phyloP scores from a whole-genome alignment of 805 yeast species.

The Clavispora phyllophila region DNA sequence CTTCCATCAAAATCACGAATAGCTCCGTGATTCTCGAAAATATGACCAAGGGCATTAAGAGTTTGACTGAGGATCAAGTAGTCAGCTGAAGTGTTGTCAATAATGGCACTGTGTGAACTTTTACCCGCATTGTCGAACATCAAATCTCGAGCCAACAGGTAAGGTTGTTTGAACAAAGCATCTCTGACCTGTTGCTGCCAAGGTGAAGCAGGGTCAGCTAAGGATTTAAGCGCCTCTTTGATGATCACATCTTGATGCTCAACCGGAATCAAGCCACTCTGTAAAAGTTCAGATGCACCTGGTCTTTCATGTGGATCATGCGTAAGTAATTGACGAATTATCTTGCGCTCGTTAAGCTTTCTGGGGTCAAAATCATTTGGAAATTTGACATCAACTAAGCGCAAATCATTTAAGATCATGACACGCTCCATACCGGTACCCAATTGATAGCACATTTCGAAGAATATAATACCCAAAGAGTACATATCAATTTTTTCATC shows the following conservation, averaged over 20 bases:
- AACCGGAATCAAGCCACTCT: conserved; percentile 81
- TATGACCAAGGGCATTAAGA: conserved; percentile 51
- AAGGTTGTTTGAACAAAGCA: conserved; percentile 79
- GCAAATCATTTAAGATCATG: conserved; percentile 56
- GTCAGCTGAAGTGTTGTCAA: conserved; percentile 33
- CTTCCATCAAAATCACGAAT: conserved; percentile 64
- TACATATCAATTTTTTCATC: conserved; percentile 95
- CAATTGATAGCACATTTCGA: conserved; percentile 86
- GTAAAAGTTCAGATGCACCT: conserved; percentile 66
- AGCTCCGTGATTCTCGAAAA: conserved; percentile 84
- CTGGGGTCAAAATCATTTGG: conserved; percentile 63
- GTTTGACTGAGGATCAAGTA: conserved; percentile 57
- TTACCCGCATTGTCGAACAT: conserved; percentile 58
- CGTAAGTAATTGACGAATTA: conserved; percentile 62
- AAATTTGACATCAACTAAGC: conserved; percentile 57
- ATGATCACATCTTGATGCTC: conserved; percentile 87
- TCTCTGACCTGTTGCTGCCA: conserved; percentile 92
- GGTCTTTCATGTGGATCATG: conserved; percentile 81
- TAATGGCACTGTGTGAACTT: conserved; percentile 18
- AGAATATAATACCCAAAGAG: conserved; percentile 89
- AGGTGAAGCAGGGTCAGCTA: conserved; percentile 87
- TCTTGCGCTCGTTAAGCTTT: conserved; percentile 55
- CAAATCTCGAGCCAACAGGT: conserved; percentile 77
- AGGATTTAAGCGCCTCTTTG: conserved; percentile 77
- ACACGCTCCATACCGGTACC: conserved; percentile 95